A percentile compares a stretch with the other conserved stretches of the same genome.
phyloP scores from a whole-genome alignment of 352 stramenopile species.

The Phytophthora pluvialis region DNA sequence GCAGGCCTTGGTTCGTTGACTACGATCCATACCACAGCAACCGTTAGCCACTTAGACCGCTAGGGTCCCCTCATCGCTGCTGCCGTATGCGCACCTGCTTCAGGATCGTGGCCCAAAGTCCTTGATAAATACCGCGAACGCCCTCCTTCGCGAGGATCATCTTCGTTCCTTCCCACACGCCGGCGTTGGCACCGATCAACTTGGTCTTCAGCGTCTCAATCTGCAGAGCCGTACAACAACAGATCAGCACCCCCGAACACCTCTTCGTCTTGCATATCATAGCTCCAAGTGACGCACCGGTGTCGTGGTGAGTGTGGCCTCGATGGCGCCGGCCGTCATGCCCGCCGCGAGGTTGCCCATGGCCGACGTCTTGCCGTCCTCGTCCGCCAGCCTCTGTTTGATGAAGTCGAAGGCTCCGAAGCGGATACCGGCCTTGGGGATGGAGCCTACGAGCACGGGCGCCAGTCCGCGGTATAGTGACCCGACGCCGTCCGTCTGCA shows the following conservation, averaged over 20 bases:
- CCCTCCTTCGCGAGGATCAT: conserved; percentile 94
- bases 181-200: conserved; percentile 96
- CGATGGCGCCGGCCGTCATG: conserved; percentile 92
- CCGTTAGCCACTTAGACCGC: neutral
- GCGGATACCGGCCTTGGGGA: conserved; percentile 97
- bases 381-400: conserved; percentile 83
- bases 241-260: neutral
- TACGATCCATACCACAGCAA: conserved; percentile 25
- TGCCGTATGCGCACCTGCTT: conserved; percentile 82
- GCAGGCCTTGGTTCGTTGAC: conserved; percentile 95
- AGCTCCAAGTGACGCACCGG: conserved; percentile 55
- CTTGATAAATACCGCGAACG: conserved; percentile 93
- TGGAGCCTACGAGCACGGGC: conserved; percentile 94
- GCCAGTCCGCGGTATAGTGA: conserved; percentile 94
- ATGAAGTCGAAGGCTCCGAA: conserved; percentile 96
- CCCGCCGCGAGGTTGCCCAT: conserved; percentile 93
- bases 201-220: conserved; percentile 98
- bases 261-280: neutral
- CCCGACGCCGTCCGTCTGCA: conserved; percentile 63
- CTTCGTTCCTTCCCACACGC: conserved; percentile 90
- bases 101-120: conserved; percentile 93
- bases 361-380: conserved; percentile 91
- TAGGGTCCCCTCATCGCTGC: neutral
- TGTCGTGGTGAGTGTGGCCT: conserved; percentile 94
- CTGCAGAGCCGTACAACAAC: conserved; percentile 25